Conservation (phyloP, 352 stramenopile genomes). For the Pythium insidiosum region DNA sequence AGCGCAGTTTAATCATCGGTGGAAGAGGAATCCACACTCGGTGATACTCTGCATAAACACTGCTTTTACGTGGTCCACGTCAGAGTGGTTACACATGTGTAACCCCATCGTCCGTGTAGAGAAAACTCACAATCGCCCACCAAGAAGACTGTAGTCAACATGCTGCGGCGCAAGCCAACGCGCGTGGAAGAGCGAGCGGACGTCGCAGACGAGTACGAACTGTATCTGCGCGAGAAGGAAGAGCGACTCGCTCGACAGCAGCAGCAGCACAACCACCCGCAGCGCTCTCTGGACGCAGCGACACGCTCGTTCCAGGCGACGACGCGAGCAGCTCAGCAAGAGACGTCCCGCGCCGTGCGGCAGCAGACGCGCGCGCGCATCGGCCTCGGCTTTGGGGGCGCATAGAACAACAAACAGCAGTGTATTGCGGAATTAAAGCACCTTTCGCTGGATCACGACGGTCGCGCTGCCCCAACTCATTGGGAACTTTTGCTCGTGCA, state of each 20-base stretch:
- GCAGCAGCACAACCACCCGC: background rate
- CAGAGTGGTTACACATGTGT: no score
- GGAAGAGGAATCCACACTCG: no score
- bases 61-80: no score
- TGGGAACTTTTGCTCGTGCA: slow-evolving; percentile 49
- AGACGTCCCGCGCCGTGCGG: slow-evolving; percentile 1
- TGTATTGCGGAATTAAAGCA: slow-evolving; percentile 19
- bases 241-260: background rate
- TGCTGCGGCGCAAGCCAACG: slow-evolving; percentile 52
- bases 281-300: background rate
- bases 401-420: slow-evolving; percentile 1
- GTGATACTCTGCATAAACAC: no score
- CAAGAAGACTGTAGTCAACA: no score
- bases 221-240: slow-evolving; percentile 52
- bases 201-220: slow-evolving; percentile 64
- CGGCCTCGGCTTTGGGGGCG: slow-evolving; percentile 6
- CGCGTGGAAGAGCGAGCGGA: slow-evolving; percentile 60
- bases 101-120: no score
- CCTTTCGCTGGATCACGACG: slow-evolving; percentile 58
- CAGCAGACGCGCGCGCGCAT: slow-evolving; percentile 14
- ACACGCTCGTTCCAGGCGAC: no score
- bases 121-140: no score
- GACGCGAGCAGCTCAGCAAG: no score
- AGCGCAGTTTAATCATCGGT: no score
- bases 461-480: slow-evolving; percentile 63